Evolutionary conservation across 192 early-diverging fungal genomes (phyloP), one percentile per base, ranked within the genome.

Genomic region (Jimgerdemannia flammicorona): DNA sequence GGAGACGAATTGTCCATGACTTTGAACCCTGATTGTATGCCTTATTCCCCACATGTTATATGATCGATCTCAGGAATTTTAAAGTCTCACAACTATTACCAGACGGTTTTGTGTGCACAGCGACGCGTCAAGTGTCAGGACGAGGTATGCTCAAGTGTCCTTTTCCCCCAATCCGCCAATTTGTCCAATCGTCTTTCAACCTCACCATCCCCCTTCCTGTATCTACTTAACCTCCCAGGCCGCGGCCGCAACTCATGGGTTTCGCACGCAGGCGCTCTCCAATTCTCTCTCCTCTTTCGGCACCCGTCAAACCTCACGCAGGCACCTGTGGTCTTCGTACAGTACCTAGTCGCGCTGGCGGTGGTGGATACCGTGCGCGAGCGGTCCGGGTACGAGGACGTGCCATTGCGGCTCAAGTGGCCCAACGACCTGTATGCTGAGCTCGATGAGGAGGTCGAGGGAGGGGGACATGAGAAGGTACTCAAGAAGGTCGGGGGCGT

Each of bases 161-260:
- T 29, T 29, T n/a, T 59, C 14, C 14, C 49, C 14, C 14, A 59
- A 6, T 59, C 49, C 49, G 49, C 0, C 49, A 59, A 10, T 70
- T 20, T 41, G 6, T 63, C 43, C 67, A 18, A 3, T 17, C n/a
- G 40, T 64, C 29, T 72, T 14, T 42, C 42, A 72, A 3, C 44
- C 8, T 17, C 70, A n/a, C 9, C 19, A 14, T 4, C 43, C 40
- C 49, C 6, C 14, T 59, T 59, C 49, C 49, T 14, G 0, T 10
- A 59, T 14, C 29, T 63, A 41, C 49, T 59, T 64, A 41, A 76
- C 43, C n/a, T 17, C 39, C 59, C 14, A 80, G 97, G 94, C 29
- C 93, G 98, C 43, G 98, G 98, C 4, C 84, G 89, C 20, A 99
- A 99, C 78, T 88, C 93, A 3, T 99, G 98, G 98, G 91, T 99